A percentile compares a stretch with the other conserved stretches of the same genome.
Evolutionary conservation across 192 early-diverging fungal species (phyloP).

Genomic region (Phycomyces blakesleeanus): DNA sequence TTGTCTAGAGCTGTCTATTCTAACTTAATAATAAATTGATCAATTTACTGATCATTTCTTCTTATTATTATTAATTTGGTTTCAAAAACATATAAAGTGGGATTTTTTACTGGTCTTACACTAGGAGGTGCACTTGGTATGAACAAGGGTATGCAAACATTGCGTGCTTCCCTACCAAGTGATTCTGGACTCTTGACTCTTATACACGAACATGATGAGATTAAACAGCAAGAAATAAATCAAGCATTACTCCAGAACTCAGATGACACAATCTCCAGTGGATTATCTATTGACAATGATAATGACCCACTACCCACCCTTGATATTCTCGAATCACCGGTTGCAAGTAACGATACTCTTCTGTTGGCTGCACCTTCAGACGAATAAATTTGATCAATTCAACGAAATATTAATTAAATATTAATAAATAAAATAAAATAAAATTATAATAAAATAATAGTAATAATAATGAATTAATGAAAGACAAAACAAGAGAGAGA

Average conservation of each 20-base stretch:
- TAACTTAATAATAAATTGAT: neutral
- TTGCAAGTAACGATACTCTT: too few species aligned
- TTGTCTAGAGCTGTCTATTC: neutral
- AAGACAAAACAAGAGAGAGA: too few species aligned
- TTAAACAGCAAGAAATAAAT: neutral
- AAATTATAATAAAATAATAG: too few species aligned
- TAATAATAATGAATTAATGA: too few species aligned
- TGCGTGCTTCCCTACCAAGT: conserved; percentile 2
- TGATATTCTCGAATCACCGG: too few species aligned
- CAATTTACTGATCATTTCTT: too few species aligned
- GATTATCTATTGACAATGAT: neutral
- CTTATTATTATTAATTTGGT: too few species aligned
- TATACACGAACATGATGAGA: conserved; percentile 6
- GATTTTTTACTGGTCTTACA: conserved; percentile 1
- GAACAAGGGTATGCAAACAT: conserved; percentile 20
- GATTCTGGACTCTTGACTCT: conserved; percentile 14
- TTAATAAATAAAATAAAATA: too few species aligned
- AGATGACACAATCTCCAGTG: neutral
- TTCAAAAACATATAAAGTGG: neutral
- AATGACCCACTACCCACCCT: too few species aligned
- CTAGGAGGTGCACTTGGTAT: conserved; percentile 12
- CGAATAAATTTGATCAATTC: too few species aligned
- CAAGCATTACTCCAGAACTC: neutral
- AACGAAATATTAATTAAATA: too few species aligned
- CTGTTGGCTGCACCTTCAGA: too few species aligned